Evolutionary conservation across 1,139 yeast species (phyloP), one percentile per base, ranked within the genome.

Genomic region (Taphrina communis): DNA sequence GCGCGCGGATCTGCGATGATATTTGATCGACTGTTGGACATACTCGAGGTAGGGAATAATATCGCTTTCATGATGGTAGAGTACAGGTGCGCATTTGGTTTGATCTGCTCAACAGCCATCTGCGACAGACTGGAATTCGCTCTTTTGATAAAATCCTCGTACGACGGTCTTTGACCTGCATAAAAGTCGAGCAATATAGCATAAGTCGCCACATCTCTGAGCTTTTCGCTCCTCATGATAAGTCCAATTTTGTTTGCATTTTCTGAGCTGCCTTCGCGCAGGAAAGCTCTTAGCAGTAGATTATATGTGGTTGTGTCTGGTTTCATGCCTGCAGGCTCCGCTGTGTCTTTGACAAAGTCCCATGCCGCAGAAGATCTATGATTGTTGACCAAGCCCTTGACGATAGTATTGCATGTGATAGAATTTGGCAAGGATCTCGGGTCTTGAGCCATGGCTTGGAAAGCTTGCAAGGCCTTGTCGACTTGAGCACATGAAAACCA

Each of bases 171-270:
- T 31, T 36, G 58, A 17, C 11, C 42, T 17, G 58, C 21, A 17
- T 36, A 38, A 17, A 35, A 17, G 21, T 53, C 58, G 42, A 53
- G 42, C 42, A 53, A 17, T 14, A 53, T 53, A 36, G 58, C 42
- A 38, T 53, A 53, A 9, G 58, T 53, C 21, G 58, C 58, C 42
- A 53, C 58, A 36, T 53, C 58, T 35, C 58, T 12, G 8, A 53
- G 42, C 41, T 38, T n/a, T 38, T 31, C 36, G 12, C 44, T 19
- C 9, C 35, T 31, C 58, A 53, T 35, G 2, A 36, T 36, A 38
- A 17, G 9, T 36, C 41, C 58, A 17, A 53, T 38, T 21, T 8
- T 17, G 17, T 53, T 31, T 3, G 58, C 58, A 6, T 38, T 53
- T 9, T 38, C 58, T 38, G 25, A 9, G 58, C 14, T 17, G 6